Conservation (phyloP, 495 filamentous ascomycete genomes). For the Lepidopterella palustris region DNA sequence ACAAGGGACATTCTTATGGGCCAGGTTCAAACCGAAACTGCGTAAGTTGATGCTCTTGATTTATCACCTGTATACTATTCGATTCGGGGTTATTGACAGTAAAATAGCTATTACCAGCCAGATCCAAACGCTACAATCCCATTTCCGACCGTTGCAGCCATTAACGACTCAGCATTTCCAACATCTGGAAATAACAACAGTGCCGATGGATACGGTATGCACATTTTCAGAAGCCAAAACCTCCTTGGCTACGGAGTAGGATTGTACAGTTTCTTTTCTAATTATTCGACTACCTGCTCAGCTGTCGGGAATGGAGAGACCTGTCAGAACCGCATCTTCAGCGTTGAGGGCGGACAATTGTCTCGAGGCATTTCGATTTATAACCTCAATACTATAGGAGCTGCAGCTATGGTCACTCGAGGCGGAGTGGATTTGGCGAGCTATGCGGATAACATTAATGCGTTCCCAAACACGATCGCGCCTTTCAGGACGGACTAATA, state of each 20-base stretch:
- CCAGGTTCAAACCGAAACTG: constrained; percentile 35
- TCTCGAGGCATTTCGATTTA: constrained; percentile 38
- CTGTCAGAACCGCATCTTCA: constrained; percentile 60
- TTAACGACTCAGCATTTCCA: constrained; percentile 39
- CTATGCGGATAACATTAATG: constrained; percentile 49
- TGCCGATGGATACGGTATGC: constrained; percentile 57
- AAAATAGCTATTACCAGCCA: constrained; percentile 50
- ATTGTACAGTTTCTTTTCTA: constrained; percentile 36
- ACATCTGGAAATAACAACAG: constrained; percentile 44
- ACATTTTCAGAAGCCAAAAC: constrained; percentile 52
- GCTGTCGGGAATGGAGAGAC: constrained; percentile 41
- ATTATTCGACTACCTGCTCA: constrained; percentile 39
- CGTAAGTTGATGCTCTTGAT: constrained; percentile 15
- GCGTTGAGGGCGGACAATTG: constrained; percentile 38
- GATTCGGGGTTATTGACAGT: neutral
- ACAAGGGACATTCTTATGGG: constrained; percentile 33
- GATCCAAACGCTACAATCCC: constrained; percentile 54
- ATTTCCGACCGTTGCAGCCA: constrained; percentile 43
- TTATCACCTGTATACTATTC: constrained; percentile 1
- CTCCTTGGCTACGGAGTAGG: constrained; percentile 49
- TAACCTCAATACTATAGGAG: constrained; percentile 47
- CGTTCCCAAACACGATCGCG: constrained; percentile 49
- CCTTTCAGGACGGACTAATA: constrained; percentile 34
- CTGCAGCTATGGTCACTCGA: constrained; percentile 41
- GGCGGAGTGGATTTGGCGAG: constrained; percentile 47